A percentile compares a stretch with the other conserved stretches of the same genome.
phyloP scores from a whole-genome alignment of 257 asterid species.

The Rauvolfia tetraphylla region DNA sequence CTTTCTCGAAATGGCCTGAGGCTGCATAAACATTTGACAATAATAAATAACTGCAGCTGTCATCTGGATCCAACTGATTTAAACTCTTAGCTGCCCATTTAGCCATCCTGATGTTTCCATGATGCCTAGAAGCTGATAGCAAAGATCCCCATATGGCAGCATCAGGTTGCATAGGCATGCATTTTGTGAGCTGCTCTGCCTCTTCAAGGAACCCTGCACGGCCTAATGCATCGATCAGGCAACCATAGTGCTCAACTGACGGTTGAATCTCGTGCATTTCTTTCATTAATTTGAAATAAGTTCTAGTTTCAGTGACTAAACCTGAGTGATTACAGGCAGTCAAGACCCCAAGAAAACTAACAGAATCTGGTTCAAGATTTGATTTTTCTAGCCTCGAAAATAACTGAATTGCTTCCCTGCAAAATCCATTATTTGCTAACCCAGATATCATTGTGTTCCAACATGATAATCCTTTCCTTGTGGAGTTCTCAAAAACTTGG shows the following conservation, averaged over 20 bases:
- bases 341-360: slow-evolving; percentile 45
- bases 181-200: slow-evolving; percentile 43
- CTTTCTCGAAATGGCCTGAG: slow-evolving; percentile 39
- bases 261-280: slow-evolving; percentile 41
- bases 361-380: slow-evolving; percentile 44
- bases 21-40: slow-evolving; percentile 65
- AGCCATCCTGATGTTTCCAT: slow-evolving; percentile 40
- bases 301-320: slow-evolving; percentile 43
- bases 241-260: slow-evolving; percentile 55
- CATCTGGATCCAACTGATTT: slow-evolving; percentile 42
- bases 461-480: slow-evolving; percentile 42
- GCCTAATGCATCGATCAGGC: slow-evolving; percentile 63
- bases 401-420: slow-evolving; percentile 40
- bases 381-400: slow-evolving; percentile 41
- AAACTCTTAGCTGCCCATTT: slow-evolving; percentile 49
- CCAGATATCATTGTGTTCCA: slow-evolving; percentile 83
- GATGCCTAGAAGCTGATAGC: slow-evolving; percentile 40
- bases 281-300: slow-evolving; percentile 41
- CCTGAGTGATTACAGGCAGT: slow-evolving; percentile 58
- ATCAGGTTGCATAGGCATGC: slow-evolving; percentile 60
- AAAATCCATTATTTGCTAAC: slow-evolving; percentile 55
- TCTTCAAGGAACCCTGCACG: slow-evolving; percentile 63
- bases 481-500: slow-evolving; percentile 29
- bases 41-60: slow-evolving; percentile 47
- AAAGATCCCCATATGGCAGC: slow-evolving; percentile 59